Base-by-base conservation (phyloP, 768 basidiomycete genomes). In the Suillus variegatus region DNA sequence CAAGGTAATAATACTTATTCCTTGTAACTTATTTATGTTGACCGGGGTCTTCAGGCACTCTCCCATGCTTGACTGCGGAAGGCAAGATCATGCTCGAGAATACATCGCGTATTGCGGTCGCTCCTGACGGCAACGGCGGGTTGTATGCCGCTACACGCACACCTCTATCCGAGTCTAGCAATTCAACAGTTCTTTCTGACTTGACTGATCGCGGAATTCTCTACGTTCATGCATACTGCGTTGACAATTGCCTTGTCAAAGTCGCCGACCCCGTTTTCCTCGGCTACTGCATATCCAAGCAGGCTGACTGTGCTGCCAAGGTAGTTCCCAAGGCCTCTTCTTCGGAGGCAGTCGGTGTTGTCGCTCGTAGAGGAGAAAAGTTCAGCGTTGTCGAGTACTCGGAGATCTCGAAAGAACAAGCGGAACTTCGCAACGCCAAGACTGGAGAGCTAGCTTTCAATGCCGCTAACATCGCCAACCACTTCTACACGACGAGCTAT, bases 211-310 rank as follows among this genome's bases (percentile, higher is more conserved):
- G 94, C 69, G 86, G 88, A 49, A 80, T 99, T 67, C 84, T 88
- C 65, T 97, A 97, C 78, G 84, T 99, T 58, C 97, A 99, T 78
- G 92, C 89, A 3, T 99, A 97, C 81, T 90, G 97, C 73, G 97
- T 99, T 71, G 97, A 99, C 82, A 99, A 99, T 82, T 99, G 97
- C 78, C 91, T 99, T 65, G 97, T 98, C 68, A 88, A 90, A 67
- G 94, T 99, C 63, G 97, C 96, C 57, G 97, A 99, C 76, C 97
- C 97, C 16, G 87, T 95, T 74, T 99, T 99, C 85, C 81, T 99
- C 69, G 97, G 97, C 32, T 96, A 93, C 81, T 92, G 94, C 80
- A 93, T 99, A 80, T 79, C 83, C 64, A 94, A 93, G 73, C 84
- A 91, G 70, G 91, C 93, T 32, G 93, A 95, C 71, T 97, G 94